Conservation (phyloP, 177 flowering plant species). For the Telopea speciosissima region DNA sequence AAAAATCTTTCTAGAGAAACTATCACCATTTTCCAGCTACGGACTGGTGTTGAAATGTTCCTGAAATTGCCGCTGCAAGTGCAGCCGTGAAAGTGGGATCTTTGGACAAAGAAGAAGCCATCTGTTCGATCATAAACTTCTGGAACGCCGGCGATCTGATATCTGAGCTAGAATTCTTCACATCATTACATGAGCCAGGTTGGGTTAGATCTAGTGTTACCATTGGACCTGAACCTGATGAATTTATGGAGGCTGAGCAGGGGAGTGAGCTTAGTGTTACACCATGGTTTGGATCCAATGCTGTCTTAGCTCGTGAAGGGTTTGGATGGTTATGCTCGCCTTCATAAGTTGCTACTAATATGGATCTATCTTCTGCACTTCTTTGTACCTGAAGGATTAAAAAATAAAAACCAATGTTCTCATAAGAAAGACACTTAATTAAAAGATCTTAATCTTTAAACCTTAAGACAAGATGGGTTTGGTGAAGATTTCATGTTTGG, state of each 20-base stretch:
- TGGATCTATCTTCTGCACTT: conserved; percentile 40
- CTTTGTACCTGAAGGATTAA: conserved; percentile 64
- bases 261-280: conserved; percentile 7
- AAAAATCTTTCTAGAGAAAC: neutral
- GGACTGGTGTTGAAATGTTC: conserved; percentile 24
- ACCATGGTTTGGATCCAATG: conserved; percentile 8
- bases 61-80: conserved; percentile 49
- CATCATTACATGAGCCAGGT: conserved; percentile 17
- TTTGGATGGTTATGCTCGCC: conserved; percentile 53
- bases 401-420: neutral
- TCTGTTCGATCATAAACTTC: conserved; percentile 45
- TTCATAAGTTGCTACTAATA: conserved; percentile 55
- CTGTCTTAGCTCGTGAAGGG: conserved; percentile 9
- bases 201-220: conserved; percentile 51
- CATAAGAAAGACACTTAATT: too few species aligned
- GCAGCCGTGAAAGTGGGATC: conserved; percentile 45
- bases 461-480: too few species aligned
- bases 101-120: conserved; percentile 27
- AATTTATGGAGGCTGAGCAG: conserved; percentile 12
- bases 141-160: conserved; percentile 32
- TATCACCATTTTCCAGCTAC: conserved; percentile 20
- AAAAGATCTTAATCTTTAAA: neutral
- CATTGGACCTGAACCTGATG: conserved; percentile 8
- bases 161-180: conserved; percentile 7
- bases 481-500: neutral